These are phyloP conservation scores for Blastomyces parvus DNA, from an alignment of 2,329 filamentous ascomycete species.

Conservation along the genomic window DNA sequence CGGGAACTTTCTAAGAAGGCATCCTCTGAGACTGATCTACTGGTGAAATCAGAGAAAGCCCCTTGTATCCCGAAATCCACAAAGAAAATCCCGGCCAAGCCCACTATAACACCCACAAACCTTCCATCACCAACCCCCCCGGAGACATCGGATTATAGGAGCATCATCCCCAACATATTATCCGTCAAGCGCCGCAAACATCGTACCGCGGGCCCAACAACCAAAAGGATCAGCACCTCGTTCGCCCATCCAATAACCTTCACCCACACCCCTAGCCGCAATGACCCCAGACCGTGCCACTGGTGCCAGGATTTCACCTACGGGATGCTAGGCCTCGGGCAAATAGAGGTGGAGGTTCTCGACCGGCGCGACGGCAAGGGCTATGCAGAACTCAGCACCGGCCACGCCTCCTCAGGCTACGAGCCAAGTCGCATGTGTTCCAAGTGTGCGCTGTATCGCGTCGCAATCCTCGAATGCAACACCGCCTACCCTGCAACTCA, in stretches of 20 bases:
- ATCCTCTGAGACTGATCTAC: background rate
- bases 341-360: conserved; percentile 27
- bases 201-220: background rate
- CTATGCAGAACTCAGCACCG: conserved; percentile 32
- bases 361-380: conserved; percentile 28
- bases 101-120: background rate
- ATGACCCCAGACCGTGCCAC: conserved; percentile 25
- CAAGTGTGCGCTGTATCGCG: conserved; percentile 27
- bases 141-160: background rate
- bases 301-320: conserved; percentile 35
- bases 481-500: conserved; percentile 18
- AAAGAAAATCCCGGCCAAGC: too few species aligned
- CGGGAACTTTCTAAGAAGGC: background rate
- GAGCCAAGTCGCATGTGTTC: conserved; percentile 32
- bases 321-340: conserved; percentile 32
- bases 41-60: background rate
- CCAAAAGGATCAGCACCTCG: conserved; percentile 26
- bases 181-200: conserved; percentile 1
- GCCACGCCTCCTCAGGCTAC: conserved; percentile 26
- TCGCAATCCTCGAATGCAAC: conserved; percentile 30
- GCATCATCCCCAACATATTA: conserved; percentile 10
- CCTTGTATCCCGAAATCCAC: too few species aligned
- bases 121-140: background rate
- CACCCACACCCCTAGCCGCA: conserved; percentile 21
- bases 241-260: conserved; percentile 36